Percentiles rank a stretch among this genome's conserved stretches.
Conservation (phyloP, 768 basidiomycete species). For the Cystobasidium ongulense region DNA sequence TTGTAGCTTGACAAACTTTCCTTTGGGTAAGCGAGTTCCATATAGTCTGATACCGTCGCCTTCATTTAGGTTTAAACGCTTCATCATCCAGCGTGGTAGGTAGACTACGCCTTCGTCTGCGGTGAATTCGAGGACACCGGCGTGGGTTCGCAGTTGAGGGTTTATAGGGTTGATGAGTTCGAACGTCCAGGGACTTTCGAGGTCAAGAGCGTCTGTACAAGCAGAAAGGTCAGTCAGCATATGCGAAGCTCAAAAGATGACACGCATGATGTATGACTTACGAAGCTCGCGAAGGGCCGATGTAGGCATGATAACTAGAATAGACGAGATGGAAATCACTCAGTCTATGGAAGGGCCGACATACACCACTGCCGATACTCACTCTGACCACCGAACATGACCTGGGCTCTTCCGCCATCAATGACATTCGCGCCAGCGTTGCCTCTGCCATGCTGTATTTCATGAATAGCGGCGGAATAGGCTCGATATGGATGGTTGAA, state of each 20-base stretch:
- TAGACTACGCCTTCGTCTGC: conserved; percentile 92
- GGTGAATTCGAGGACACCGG: conserved; percentile 97
- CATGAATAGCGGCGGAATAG: conserved; percentile 40
- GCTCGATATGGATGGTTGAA: conserved; percentile 88
- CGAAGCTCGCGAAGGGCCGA: conserved; percentile 81
- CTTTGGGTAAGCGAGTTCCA: conserved; percentile 77
- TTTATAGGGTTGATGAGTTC: conserved; percentile 80
- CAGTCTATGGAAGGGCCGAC: conserved; percentile 39
- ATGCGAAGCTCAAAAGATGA: no score
- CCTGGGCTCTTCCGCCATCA: conserved; percentile 65
- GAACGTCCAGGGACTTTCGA: conserved; percentile 92
- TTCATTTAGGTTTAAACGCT: conserved; percentile 80
- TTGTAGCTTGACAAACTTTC: conserved; percentile 92
- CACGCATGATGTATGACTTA: conserved; percentile 39
- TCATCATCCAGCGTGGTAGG: conserved; percentile 99
- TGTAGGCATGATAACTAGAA: conserved; percentile 88
- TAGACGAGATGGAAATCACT: conserved; percentile 44
- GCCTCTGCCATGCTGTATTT: conserved; percentile 40
- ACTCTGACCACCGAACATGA: conserved; percentile 98
- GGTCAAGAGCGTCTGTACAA: conserved; percentile 60
- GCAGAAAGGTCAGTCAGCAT: neutral
- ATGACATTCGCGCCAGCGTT: conserved; percentile 25
- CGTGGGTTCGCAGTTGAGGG: conserved; percentile 74
- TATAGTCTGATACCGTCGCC: conserved; percentile 91
- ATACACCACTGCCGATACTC: conserved; percentile 45